These are phyloP conservation scores for Schizochytrium sp. DNA, from an alignment of 108 stramenopile species.

Conservation along the genomic window DNA sequence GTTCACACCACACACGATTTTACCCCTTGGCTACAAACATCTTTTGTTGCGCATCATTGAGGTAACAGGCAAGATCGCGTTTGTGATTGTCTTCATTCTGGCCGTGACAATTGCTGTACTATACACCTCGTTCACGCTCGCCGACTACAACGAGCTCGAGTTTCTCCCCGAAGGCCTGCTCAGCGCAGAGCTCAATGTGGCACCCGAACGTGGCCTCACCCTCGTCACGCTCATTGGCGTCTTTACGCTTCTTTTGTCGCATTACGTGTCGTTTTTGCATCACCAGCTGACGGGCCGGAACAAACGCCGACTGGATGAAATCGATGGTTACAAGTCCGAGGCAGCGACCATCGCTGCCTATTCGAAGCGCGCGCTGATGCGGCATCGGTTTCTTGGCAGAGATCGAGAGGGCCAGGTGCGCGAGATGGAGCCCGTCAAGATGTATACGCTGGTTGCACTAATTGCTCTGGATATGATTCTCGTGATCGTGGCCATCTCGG, in stretches of 20 bases:
- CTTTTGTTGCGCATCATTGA: background rate
- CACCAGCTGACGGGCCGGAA: background rate
- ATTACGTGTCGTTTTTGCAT: background rate
- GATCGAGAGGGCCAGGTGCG: background rate
- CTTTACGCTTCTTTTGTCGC: background rate
- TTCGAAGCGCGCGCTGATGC: background rate
- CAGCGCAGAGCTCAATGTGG: background rate
- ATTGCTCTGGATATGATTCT: background rate
- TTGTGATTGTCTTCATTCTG: background rate
- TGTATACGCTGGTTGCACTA: background rate
- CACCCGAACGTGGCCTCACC: background rate
- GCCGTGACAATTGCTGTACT: background rate
- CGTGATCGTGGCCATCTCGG: background rate
- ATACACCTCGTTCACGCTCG: background rate
- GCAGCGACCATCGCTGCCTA: background rate
- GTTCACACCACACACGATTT: background rate
- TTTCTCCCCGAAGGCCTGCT: background rate
- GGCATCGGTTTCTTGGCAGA: background rate
- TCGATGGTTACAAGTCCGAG: background rate
- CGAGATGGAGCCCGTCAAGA: background rate
- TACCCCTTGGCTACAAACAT: background rate
- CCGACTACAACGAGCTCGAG: background rate
- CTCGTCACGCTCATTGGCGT: background rate
- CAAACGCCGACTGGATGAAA: background rate
- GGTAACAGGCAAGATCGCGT: background rate